A percentile compares a stretch with the other conserved stretches of the same genome.
Conservation (phyloP, 73 alveolate genomes). For the Tetrahymena elliotti region DNA sequence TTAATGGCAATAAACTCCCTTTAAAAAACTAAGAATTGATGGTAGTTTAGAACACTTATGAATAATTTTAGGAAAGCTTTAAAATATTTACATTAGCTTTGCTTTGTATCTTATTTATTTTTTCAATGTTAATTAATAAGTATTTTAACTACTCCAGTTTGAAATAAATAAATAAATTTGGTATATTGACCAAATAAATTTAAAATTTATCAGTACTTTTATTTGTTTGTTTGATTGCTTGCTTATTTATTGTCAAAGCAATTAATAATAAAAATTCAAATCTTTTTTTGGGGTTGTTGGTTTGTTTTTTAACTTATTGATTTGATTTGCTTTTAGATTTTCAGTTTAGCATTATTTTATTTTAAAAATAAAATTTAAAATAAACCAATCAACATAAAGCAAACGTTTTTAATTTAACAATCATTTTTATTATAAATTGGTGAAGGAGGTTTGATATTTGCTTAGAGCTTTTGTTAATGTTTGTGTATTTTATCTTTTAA, state of each 20-base stretch:
- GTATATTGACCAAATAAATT: not conserved
- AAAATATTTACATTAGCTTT: too few relatives aligned
- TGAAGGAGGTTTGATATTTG: too few relatives aligned
- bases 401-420: too few relatives aligned
- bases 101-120: not conserved
- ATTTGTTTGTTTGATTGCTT: not conserved
- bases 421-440: not conserved
- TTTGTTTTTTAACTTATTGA: not conserved
- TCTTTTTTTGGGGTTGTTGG: not conserved
- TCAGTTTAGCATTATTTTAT: not conserved
- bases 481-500: too few relatives aligned
- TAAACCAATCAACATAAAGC: too few relatives aligned
- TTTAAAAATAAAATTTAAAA: not conserved
- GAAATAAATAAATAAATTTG: not conserved
- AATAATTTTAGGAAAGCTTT: not conserved
- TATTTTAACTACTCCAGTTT: not conserved
- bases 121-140: not conserved
- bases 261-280: not conserved
- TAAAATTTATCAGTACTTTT: not conserved
- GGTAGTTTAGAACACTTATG: too few relatives aligned
- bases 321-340: not conserved
- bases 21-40: too few relatives aligned
- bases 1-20: too few relatives aligned
- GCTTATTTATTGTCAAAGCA: not conserved
- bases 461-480: too few relatives aligned